These are phyloP conservation scores for Capsicum rhomboideum DNA, from an alignment of 257 asterid genomes.

Conservation along the genomic window DNA sequence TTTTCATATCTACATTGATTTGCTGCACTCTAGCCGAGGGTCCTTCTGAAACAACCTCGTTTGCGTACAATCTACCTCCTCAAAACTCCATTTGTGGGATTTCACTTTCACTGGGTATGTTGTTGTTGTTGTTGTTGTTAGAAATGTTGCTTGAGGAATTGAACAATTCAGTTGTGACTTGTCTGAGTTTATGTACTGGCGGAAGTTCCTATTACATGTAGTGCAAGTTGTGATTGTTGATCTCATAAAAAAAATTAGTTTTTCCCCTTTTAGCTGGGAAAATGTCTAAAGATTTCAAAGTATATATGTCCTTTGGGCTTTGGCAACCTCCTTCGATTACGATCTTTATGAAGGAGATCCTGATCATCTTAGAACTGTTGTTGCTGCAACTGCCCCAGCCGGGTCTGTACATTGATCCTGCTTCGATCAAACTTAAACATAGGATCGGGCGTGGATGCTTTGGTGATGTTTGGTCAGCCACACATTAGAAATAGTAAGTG, in stretches of 20 bases:
- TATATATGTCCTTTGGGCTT: not conserved
- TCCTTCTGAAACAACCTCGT: too few species aligned
- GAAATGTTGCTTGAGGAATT: not conserved
- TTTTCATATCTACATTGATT: too few species aligned
- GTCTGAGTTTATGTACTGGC: not conserved
- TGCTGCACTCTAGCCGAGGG: too few species aligned
- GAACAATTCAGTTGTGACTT: not conserved
- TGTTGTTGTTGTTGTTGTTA: not conserved
- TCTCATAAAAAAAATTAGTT: too few species aligned
- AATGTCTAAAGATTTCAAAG: constrained; percentile 18
- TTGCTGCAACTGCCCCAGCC: constrained; percentile 10
- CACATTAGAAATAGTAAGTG: constrained; percentile 25
- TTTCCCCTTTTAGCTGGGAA: not conserved
- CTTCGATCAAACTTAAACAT: constrained; percentile 38
- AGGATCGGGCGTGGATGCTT: constrained; percentile 60
- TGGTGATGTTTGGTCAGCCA: constrained; percentile 71
- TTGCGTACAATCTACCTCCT: too few species aligned
- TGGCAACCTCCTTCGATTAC: constrained; percentile 19
- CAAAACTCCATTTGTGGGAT: too few species aligned
- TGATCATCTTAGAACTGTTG: constrained; percentile 33
- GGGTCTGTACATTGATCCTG: constrained; percentile 30
- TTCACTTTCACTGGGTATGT: too few species aligned
- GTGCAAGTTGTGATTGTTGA: not conserved
- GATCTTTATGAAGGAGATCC: constrained; percentile 40
- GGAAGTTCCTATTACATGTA: not conserved